These are phyloP conservation scores for Debaryomyces tyrocola DNA, from an alignment of 805 yeast genomes.

Conservation along the genomic window DNA sequence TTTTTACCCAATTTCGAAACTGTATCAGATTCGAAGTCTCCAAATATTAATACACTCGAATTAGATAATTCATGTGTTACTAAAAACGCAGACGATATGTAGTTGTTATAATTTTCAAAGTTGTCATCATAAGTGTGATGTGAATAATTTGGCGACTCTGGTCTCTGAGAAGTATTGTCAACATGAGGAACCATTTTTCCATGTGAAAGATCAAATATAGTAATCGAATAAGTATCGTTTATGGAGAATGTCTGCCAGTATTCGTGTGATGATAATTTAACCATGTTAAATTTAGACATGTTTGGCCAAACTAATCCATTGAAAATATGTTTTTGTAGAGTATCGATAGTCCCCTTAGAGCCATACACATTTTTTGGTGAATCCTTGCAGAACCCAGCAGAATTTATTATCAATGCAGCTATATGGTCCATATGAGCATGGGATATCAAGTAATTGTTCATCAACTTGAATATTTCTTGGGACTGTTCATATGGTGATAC, in stretches of 20 bases:
- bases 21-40: constrained; percentile 78
- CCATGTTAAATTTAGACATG: constrained; percentile 35
- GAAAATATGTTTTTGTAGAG: constrained; percentile 58
- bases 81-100: constrained; percentile 53
- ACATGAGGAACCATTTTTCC: constrained; percentile 1
- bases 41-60: constrained; percentile 61
- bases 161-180: background rate
- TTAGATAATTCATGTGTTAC: constrained; percentile 36
- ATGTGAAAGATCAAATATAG: constrained; percentile 9
- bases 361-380: constrained; percentile 53
- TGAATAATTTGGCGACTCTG: background rate
- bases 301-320: constrained; percentile 85
- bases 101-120: background rate
- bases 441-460: constrained; percentile 56
- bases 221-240: constrained; percentile 16
- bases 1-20: constrained; percentile 41
- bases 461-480: constrained; percentile 28
- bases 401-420: constrained; percentile 64
- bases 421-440: constrained; percentile 89
- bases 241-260: constrained; percentile 12
- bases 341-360: constrained; percentile 48
- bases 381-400: constrained; percentile 51
- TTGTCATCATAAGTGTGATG: background rate
- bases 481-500: constrained; percentile 29
- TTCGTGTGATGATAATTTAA: constrained; percentile 18